Evolutionary conservation across 805 yeast species (phyloP).

Genomic region (Suhomyces vadensis): DNA sequence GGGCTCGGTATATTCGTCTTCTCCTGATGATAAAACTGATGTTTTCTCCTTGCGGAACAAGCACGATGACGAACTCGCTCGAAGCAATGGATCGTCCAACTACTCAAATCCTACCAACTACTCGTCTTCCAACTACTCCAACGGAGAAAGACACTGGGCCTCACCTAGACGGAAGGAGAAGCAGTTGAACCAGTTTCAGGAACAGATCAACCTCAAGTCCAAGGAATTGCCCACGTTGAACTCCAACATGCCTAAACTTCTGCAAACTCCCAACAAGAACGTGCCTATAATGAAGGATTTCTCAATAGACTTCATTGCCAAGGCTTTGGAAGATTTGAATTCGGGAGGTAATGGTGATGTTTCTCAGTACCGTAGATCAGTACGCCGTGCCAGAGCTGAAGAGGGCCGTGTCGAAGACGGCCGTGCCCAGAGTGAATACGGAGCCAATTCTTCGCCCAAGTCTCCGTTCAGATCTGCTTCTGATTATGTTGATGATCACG

Average conservation of each 20-base stretch:
- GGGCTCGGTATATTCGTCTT: slow-evolving; percentile 12
- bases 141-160: slow-evolving; percentile 40
- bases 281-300: slow-evolving; percentile 45
- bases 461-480: slow-evolving; percentile 24
- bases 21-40: slow-evolving; percentile 20
- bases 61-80: slow-evolving; percentile 10
- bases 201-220: slow-evolving; percentile 37
- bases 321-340: slow-evolving; percentile 46
- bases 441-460: slow-evolving; percentile 16
- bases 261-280: slow-evolving; percentile 9
- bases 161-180: slow-evolving; percentile 41
- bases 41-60: slow-evolving; percentile 17
- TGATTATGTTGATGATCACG: slow-evolving; percentile 36
- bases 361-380: slow-evolving; percentile 40
- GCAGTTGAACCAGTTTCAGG: slow-evolving; percentile 37
- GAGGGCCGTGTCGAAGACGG: background rate
- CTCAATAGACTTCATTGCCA: slow-evolving; percentile 47
- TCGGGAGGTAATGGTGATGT: slow-evolving; percentile 48
- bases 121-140: slow-evolving; percentile 19
- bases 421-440: background rate
- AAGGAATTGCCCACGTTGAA: slow-evolving; percentile 27
- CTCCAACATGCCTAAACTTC: slow-evolving; percentile 9
- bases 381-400: slow-evolving; percentile 24
- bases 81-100: slow-evolving; percentile 22
- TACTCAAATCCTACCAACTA: slow-evolving; percentile 43